Conservation (phyloP, 2,329 filamentous ascomycete genomes). For the Fusarium sp. region DNA sequence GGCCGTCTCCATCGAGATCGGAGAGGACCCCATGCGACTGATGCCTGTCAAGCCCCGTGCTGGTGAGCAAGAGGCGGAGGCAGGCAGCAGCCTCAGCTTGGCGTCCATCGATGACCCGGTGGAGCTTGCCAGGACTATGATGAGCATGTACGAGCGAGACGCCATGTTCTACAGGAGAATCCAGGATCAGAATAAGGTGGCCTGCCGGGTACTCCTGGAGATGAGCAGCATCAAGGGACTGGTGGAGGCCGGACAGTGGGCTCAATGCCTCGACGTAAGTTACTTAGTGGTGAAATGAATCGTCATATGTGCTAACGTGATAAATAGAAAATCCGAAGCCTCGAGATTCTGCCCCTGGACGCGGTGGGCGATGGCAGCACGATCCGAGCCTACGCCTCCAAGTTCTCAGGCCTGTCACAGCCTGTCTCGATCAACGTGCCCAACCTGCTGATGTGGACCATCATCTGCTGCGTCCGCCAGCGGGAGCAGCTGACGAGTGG, state of each 20-base stretch:
- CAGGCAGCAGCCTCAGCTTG: slow-evolving; percentile 69
- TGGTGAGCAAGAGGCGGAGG: slow-evolving; percentile 53
- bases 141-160: slow-evolving; percentile 71
- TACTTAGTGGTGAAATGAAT: not conserved
- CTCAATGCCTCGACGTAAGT: slow-evolving; percentile 70
- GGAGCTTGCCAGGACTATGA: slow-evolving; percentile 70
- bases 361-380: slow-evolving; percentile 79
- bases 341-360: slow-evolving; percentile 84
- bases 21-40: slow-evolving; percentile 81
- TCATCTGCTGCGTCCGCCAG: slow-evolving; percentile 85
- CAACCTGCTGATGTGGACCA: slow-evolving; percentile 92
- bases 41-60: slow-evolving; percentile 82
- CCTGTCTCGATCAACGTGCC: slow-evolving; percentile 91
- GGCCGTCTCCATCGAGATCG: slow-evolving; percentile 86
- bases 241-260: slow-evolving; percentile 67
- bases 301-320: slow-evolving; percentile 28
- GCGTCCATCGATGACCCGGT: slow-evolving; percentile 71
- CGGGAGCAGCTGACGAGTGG: slow-evolving; percentile 76
- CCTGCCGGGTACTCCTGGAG: slow-evolving; percentile 67
- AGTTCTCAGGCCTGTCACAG: slow-evolving; percentile 82
- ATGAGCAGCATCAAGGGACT: slow-evolving; percentile 72
- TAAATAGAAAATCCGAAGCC: slow-evolving; percentile 74
- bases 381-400: slow-evolving; percentile 84
- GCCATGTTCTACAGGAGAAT: slow-evolving; percentile 71
- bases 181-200: slow-evolving; percentile 66